phyloP scores from a whole-genome alignment of 805 yeast species.

The Metschnikowia bowlesiae region DNA sequence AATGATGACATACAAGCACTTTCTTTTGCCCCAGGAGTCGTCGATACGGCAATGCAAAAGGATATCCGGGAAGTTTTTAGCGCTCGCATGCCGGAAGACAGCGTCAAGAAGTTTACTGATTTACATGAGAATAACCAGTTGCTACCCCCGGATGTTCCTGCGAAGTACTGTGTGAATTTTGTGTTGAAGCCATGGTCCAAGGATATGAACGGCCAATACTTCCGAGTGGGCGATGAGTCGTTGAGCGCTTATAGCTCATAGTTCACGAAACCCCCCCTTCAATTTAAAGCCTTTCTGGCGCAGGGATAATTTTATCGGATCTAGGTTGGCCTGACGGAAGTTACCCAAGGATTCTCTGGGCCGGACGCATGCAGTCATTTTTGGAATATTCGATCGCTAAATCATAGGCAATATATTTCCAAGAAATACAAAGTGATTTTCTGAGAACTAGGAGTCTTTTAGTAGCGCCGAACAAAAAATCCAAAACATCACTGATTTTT shows the following conservation, averaged over 20 bases:
- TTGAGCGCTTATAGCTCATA: conserved; percentile 3
- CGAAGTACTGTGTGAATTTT: conserved; percentile 59
- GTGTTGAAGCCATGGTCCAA: conserved; percentile 55
- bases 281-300: too few relatives aligned
- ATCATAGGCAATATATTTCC: neutral
- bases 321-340: neutral
- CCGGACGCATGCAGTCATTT: too few relatives aligned
- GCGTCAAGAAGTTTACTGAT: conserved; percentile 58
- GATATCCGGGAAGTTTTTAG: conserved; percentile 68
- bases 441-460: neutral
- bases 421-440: neutral
- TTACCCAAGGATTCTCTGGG: too few relatives aligned
- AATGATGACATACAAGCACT: conserved; percentile 55
- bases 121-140: conserved; percentile 56
- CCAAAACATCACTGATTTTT: neutral
- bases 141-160: conserved; percentile 70
- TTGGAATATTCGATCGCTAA: neutral
- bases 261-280: neutral
- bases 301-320: neutral
- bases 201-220: conserved; percentile 61
- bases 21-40: conserved; percentile 92
- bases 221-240: conserved; percentile 53
- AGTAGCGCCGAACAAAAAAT: neutral
- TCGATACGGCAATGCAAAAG: conserved; percentile 83
- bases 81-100: conserved; percentile 54